Conservation (phyloP, 2,329 filamentous ascomycete species). For the Alternaria triticina region DNA sequence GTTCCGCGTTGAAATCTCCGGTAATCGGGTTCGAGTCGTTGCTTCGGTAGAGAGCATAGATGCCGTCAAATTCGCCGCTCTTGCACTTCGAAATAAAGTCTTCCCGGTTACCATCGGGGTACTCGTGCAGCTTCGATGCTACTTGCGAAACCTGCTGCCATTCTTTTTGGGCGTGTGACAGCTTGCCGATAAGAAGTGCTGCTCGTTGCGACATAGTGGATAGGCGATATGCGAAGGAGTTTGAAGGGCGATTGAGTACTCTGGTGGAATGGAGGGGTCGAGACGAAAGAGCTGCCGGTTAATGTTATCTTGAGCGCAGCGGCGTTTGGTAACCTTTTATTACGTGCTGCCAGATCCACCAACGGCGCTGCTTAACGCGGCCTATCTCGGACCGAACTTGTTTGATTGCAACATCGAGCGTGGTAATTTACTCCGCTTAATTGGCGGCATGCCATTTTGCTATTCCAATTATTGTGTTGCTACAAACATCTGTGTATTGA, state of each 20-base stretch:
- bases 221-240: background rate
- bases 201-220: conserved; percentile 41
- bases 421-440: conserved; percentile 18
- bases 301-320: conserved; percentile 11
- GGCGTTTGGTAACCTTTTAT: conserved; percentile 28
- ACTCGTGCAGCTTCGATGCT: conserved; percentile 56
- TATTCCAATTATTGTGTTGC: conserved; percentile 10
- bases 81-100: conserved; percentile 64
- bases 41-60: conserved; percentile 64
- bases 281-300: background rate
- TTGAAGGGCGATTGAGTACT: background rate
- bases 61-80: conserved; percentile 61
- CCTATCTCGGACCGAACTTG: conserved; percentile 29
- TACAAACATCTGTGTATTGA: background rate
- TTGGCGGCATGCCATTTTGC: background rate
- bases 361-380: conserved; percentile 21
- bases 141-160: conserved; percentile 51
- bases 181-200: conserved; percentile 55
- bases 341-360: conserved; percentile 14
- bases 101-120: conserved; percentile 58
- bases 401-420: background rate
- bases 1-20: conserved; percentile 55
- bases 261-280: background rate
- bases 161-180: conserved; percentile 54
- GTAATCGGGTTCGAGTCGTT: conserved; percentile 62